phyloP scores from a whole-genome alignment of 441 rosid genomes.

The Euphorbia schlechtendalii region DNA sequence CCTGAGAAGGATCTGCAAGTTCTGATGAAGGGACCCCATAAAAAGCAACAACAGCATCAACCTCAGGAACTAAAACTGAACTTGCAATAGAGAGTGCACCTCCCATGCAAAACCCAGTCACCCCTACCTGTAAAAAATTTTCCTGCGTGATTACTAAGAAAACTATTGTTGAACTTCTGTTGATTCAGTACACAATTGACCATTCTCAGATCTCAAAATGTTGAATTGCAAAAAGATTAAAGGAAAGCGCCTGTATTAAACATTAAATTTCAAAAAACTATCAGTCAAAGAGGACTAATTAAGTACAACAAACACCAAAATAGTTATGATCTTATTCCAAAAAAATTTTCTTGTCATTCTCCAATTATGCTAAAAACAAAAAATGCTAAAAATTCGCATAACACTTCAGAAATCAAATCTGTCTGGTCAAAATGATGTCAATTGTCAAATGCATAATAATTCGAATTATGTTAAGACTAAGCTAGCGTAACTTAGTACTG shows the following conservation, averaged over 20 bases:
- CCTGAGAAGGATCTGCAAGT: conserved; percentile 78
- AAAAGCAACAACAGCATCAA: conserved; percentile 84
- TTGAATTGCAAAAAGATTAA: neutral
- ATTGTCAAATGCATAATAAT: neutral
- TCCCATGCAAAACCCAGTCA: conserved; percentile 94
- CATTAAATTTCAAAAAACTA: neutral
- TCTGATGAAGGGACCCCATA: conserved; percentile 77
- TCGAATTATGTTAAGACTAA: neutral
- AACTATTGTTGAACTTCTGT: neutral
- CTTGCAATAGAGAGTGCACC: conserved; percentile 89
- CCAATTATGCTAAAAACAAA: neutral
- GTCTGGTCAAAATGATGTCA: neutral
- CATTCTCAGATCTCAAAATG: neutral
- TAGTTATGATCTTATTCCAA: neutral
- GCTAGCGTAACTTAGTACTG: neutral
- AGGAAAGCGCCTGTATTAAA: neutral
- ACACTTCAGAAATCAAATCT: neutral
- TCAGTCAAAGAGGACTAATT: neutral
- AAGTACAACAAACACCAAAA: neutral
- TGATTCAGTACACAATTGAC: conserved; percentile 1
- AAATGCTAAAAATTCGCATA: neutral
- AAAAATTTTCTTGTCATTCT: neutral
- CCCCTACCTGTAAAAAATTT: conserved; percentile 59
- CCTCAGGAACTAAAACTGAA: conserved; percentile 79
- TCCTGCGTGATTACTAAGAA: neutral